Evolutionary conservation across 1,284 basidiomycete genomes (phyloP), one percentile per base, ranked within the genome.

Genomic region (Moesziomyces sp.): DNA sequence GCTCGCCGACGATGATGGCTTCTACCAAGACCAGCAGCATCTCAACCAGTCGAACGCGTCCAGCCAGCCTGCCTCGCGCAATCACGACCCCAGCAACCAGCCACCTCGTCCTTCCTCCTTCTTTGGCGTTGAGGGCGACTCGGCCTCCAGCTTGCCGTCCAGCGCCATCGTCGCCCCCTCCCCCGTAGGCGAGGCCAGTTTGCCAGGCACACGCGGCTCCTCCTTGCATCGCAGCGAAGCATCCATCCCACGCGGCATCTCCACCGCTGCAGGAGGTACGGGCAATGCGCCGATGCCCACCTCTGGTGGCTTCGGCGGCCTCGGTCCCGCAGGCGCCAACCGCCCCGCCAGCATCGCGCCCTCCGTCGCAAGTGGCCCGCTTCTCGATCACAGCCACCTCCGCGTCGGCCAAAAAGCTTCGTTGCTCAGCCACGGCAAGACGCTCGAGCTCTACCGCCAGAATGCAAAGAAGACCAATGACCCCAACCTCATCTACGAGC

Each of bases 401-500:
- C 90, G 91, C 42, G 95, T 95, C 19, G 97, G 97, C 48, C 92
- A 92, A 58, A 90, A 94, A 79, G 96, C 95, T 3, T 90, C 93
- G 9, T 88, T 99, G 9, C 90, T 98, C 67, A 93, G 93, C 1
- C 93, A 97, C 85, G 93, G 94, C 85, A 93, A 93, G 76, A 99
- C 96, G 3, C 90, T 99, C 65, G 94, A 97, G 85, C 90, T 97
- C 61, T 99, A 99, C 87, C 92, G 97, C 46, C 90, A 92, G 49
- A 99, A 99, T 84, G 96, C 96, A 26, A 97, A 97, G 87, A 99
- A 98, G 87, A 97, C 94, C 0, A 94, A 97, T 86, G 94, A 99
- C 85, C 95, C 96, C 0, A 93, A 97, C 83, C 87, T 97, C 63
- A 96, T 96, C 84, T 99, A 96, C 86, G 96, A 99, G 85, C 96